Evolutionary conservation across 2,329 filamentous ascomycete species (phyloP), one percentile per base, ranked within the genome.

Genomic region (Geoglossum cookeanum): DNA sequence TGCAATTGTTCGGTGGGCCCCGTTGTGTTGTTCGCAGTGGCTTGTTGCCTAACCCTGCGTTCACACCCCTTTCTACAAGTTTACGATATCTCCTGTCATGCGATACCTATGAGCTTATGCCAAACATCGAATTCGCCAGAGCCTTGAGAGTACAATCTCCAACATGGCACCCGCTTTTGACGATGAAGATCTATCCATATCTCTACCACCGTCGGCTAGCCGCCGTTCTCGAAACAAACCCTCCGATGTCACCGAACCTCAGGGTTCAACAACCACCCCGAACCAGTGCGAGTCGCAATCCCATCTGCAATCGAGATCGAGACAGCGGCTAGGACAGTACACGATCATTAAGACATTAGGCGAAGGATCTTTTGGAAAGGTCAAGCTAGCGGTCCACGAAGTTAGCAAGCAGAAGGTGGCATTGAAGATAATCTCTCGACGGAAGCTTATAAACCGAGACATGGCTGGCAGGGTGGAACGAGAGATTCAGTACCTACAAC

Each of bases 381-480:
- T 98, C 69, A 97, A 97, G 76, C 80, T 98, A 64, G 92, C 92
- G 27, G 85, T 90, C 47, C 92, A 98, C 68, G 83, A 88, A 65
- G 83, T 89, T 63, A 97, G 87, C 63, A 87, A 87, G 62, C 90
- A 97, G 70, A 87, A 96, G 73, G 92, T 98, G 55, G 92, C 92
- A 32, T 78, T 98, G 67, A 98, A 98, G 77, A 96, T 97, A 67
- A 98, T 98, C 66, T 87, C 89, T 47, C 81, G 92, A 63, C 92
- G 92, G 75, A 94, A 96, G 75, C 79, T 98, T 66, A 88, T 96
- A 64, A 97, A 90, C 64, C 79, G 91, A 66, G 92, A 98, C 71
- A 97, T 98, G 92, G 90, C 94, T 56, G 92, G 92, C 60, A 81
- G 92, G 60, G 94, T 98, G 61, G 92, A 98, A 75, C 81, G 92